These are phyloP conservation scores for Tephrocybe sp. DNA, from an alignment of 768 basidiomycete genomes.

Conservation along the genomic window DNA sequence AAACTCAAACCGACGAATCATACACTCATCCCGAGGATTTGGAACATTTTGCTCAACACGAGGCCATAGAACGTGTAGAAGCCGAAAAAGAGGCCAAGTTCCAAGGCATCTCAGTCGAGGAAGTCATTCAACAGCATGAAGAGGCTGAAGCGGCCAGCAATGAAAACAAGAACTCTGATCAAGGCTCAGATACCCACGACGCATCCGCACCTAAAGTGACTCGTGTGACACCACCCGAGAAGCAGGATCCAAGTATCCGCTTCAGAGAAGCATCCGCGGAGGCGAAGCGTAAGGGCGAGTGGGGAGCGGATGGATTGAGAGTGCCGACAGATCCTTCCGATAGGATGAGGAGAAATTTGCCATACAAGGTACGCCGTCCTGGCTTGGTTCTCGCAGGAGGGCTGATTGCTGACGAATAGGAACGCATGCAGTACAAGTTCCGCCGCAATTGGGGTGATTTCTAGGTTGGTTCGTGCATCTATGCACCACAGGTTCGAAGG, in stretches of 20 bases:
- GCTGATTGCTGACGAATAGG: slow-evolving; percentile 46
- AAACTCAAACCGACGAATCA: slow-evolving; percentile 94
- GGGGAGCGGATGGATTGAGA: slow-evolving; percentile 73
- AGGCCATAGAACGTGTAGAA: slow-evolving; percentile 79
- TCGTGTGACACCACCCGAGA: slow-evolving; percentile 61
- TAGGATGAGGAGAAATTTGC: slow-evolving; percentile 78
- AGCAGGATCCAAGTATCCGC: slow-evolving; percentile 62
- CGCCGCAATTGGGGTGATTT: slow-evolving; percentile 87
- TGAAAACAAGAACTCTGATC: slow-evolving; percentile 7
- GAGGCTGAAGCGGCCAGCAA: slow-evolving; percentile 17
- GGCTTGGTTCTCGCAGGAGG: slow-evolving; percentile 2
- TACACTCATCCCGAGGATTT: slow-evolving; percentile 92
- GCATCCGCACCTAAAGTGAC: slow-evolving; percentile 50
- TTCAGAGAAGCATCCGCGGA: slow-evolving; percentile 56
- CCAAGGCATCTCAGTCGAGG: slow-evolving; percentile 78
- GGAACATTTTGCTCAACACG: slow-evolving; percentile 91
- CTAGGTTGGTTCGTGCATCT: slow-evolving; percentile 30
- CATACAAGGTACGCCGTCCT: slow-evolving; percentile 71
- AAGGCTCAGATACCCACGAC: slow-evolving; percentile 12
- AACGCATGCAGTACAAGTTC: slow-evolving; percentile 85
- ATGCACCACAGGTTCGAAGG: neutral
- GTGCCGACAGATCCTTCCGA: slow-evolving; percentile 72
- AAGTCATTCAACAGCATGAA: slow-evolving; percentile 58
- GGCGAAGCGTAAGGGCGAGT: slow-evolving; percentile 54
- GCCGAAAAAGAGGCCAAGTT: slow-evolving; percentile 80